A percentile compares a stretch with the other conserved stretches of the same genome.
Evolutionary conservation across 2,329 filamentous ascomycete species (phyloP).

Genomic region (Escovopsis weberi): DNA sequence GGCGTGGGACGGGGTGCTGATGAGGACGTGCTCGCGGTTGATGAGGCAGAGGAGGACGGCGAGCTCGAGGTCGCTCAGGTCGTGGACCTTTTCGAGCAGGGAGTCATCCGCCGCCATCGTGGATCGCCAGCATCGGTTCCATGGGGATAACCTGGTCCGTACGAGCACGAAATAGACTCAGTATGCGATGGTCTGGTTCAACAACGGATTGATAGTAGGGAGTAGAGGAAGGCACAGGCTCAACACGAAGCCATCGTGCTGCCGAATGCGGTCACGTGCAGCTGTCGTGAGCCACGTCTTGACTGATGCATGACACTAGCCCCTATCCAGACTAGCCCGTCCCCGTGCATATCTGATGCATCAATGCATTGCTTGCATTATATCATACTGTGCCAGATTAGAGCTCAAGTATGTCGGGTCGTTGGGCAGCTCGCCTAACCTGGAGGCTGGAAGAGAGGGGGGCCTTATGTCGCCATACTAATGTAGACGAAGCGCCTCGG

Average conservation of each 20-base stretch:
- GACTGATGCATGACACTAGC: conserved; percentile 16
- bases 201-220: too few relatives aligned
- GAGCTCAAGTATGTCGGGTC: conserved; percentile 8
- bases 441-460: not conserved
- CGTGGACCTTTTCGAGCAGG: conserved; percentile 56
- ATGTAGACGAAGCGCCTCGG: too few relatives aligned
- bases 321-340: too few relatives aligned
- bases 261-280: conserved; percentile 3
- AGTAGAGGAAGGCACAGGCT: too few relatives aligned
- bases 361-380: too few relatives aligned
- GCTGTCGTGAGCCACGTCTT: not conserved
- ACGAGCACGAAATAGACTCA: too few relatives aligned
- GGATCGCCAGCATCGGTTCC: too few relatives aligned
- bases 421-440: conserved; percentile 15
- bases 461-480: too few relatives aligned
- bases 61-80: conserved; percentile 75
- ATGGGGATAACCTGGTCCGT: too few relatives aligned
- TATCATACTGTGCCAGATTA: too few relatives aligned
- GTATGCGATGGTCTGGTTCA: too few relatives aligned
- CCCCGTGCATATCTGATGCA: too few relatives aligned
- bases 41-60: conserved; percentile 71
- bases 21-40: conserved; percentile 73
- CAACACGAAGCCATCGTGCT: not conserved
- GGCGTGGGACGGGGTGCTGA: conserved; percentile 51
- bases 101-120: conserved; percentile 41